Base-by-base conservation (phyloP, 306 rosid genomes). In the Abrus pulchellus region DNA sequence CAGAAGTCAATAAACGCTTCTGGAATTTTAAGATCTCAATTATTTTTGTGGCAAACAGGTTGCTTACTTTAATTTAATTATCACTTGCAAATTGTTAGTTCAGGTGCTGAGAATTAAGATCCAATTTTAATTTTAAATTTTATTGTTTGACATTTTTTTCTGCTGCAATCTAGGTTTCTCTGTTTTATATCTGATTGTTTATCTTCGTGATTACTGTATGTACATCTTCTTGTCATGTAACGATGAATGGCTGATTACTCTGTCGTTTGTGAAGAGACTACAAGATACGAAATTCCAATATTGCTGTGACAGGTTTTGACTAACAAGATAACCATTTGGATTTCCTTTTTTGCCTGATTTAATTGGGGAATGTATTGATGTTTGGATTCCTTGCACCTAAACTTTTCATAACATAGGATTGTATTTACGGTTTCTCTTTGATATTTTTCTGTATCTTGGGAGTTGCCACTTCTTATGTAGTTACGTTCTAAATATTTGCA, bases 391-490 rank as follows among this genome's bases (percentile, higher is more conserved):
- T 59, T 56, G 55, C 68, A 29, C 20, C 45, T 57, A 34, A 61
- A 75, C 50, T 33, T 75, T 48, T 67, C 60, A 10, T 29, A 38
- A 38, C 54, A 64, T 49, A 11, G 48, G 32, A 64, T 76, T 64
- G 44, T 38, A 38, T 50, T 28, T 14, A 62, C 47, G 36, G 28
- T 2, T 61, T 61, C 61, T 33, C 27, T 9, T 75, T 38, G 27
- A 75, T 38, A 45, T 60, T n/a, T 33, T 59, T 63, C 40, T 20
- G 20, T 0, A 36, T 5, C 11, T 20, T 75, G 28, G 45, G 44
- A 33, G 67, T 61, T 61, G 43, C 67, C 27, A 33, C 11, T 33
- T 61, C 44, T 61, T 2, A 61, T 33, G 12, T 4, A 9, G 20
- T 20, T 20, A 20, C 20, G 0, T 20, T 20, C 20, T 20, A 20